These are phyloP conservation scores for Tylopilus rubrobrunneus DNA, from an alignment of 768 basidiomycete species.

Conservation along the genomic window DNA sequence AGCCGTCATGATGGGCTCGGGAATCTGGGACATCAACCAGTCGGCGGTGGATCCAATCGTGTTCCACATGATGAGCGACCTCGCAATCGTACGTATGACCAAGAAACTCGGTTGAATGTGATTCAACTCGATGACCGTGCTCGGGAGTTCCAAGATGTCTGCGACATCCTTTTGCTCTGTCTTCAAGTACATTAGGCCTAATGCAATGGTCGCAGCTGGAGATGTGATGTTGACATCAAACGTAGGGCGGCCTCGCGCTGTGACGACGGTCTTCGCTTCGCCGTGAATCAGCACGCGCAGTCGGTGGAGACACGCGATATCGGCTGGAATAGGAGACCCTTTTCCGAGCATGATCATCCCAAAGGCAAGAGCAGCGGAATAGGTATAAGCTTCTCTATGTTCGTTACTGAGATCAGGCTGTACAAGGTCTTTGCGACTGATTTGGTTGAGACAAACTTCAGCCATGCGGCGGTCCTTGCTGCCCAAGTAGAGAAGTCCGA, in stretches of 20 bases:
- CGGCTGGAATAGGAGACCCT: slow-evolving; percentile 75
- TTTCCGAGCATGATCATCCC: slow-evolving; percentile 96
- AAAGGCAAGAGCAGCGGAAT: slow-evolving; percentile 84
- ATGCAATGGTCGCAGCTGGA: slow-evolving; percentile 83
- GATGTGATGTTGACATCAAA: slow-evolving; percentile 91
- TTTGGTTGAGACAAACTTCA: slow-evolving; percentile 84
- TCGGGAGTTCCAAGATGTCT: slow-evolving; percentile 78
- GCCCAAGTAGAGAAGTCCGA: slow-evolving; percentile 88
- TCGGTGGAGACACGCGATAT: slow-evolving; percentile 62
- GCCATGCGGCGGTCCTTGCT: slow-evolving; percentile 88
- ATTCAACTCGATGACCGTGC: slow-evolving; percentile 74
- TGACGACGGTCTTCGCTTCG: slow-evolving; percentile 43
- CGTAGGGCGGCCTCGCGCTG: slow-evolving; percentile 37
- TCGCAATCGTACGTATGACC: slow-evolving; percentile 72
- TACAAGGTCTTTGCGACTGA: slow-evolving; percentile 71
- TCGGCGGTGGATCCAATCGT: slow-evolving; percentile 63
- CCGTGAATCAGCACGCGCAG: slow-evolving; percentile 77
- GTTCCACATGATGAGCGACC: slow-evolving; percentile 85
- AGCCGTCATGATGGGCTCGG: slow-evolving; percentile 56
- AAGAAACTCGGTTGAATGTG: slow-evolving; percentile 86
- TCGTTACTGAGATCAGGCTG: slow-evolving; percentile 84
- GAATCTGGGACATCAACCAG: slow-evolving; percentile 74
- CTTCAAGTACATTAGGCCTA: slow-evolving; percentile 90
- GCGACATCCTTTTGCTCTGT: slow-evolving; percentile 84
- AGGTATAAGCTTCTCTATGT: slow-evolving; percentile 88